Percentiles rank a stretch among this genome's conserved stretches.
Conservation (phyloP, 306 rosid genomes). For the Alnus rubra region DNA sequence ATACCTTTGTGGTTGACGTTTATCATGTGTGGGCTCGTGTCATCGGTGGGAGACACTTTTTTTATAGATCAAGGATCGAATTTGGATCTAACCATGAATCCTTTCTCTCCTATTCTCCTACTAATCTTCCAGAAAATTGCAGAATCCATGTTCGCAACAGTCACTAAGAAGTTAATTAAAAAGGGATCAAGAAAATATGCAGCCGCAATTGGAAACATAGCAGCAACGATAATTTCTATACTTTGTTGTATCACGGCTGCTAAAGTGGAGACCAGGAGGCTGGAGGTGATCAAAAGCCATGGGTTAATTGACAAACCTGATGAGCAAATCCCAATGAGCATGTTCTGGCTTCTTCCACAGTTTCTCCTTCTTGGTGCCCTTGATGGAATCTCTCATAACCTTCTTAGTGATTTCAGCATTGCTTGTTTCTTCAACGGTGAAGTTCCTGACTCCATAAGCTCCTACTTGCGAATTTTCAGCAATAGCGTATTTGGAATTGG, state of each 20-base stretch:
- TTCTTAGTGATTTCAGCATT: no score
- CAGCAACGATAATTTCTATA: constrained; percentile 26
- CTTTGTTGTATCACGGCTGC: constrained; percentile 40
- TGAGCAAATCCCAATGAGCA: constrained; percentile 35
- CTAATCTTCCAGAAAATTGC: constrained; percentile 2
- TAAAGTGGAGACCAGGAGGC: constrained; percentile 27
- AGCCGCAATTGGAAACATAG: background rate
- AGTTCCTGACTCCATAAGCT: no score
- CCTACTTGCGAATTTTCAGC: no score
- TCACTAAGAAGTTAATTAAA: background rate
- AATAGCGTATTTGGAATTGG: no score
- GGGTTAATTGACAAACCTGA: constrained; percentile 30
- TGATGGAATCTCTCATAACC: no score
- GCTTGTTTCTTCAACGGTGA: no score
- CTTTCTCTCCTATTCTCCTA: no score
- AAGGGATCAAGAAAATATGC: background rate
- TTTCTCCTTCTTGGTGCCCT: no score
- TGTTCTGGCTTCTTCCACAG: no score
- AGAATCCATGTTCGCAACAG: background rate
- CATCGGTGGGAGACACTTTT: constrained; percentile 34
- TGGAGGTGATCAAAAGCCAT: constrained; percentile 27
- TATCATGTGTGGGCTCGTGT: constrained; percentile 24
- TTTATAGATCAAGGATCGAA: constrained; percentile 38
- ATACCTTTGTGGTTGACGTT: constrained; percentile 20
- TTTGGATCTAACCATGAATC: no score